Conservation (phyloP, 352 stramenopile species). For the Pythium sp. region DNA sequence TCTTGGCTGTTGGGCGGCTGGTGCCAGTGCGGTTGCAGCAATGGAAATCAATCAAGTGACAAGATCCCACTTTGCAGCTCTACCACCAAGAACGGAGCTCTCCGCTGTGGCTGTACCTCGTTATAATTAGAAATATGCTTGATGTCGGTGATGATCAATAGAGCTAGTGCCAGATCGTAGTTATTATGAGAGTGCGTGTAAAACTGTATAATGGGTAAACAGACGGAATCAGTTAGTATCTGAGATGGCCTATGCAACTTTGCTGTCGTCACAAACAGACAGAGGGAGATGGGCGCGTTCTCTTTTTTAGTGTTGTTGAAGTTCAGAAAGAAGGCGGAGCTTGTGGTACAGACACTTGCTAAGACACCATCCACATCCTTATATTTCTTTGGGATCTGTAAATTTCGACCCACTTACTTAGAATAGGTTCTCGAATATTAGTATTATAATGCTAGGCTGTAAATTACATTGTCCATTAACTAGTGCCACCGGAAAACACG, state of each 20-base stretch:
- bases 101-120: background rate
- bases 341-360: background rate
- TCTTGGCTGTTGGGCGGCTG: background rate
- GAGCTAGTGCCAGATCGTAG: background rate
- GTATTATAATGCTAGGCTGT: background rate
- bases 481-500: background rate
- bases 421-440: background rate
- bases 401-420: background rate
- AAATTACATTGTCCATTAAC: background rate
- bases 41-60: slow-evolving; percentile 1
- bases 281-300: background rate
- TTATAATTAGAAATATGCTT: background rate
- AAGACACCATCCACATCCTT: background rate
- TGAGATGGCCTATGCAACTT: slow-evolving; percentile 9
- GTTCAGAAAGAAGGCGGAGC: background rate
- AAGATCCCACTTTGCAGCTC: background rate
- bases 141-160: background rate
- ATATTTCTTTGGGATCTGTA: background rate
- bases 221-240: background rate
- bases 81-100: background rate
- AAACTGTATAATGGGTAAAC: background rate
- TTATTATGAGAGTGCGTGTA: background rate
- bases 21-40: background rate
- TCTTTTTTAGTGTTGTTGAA: slow-evolving; percentile 3
- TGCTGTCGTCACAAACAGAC: background rate